These are phyloP conservation scores for Pythium scleroteichum DNA, from an alignment of 352 stramenopile genomes.

Conservation along the genomic window DNA sequence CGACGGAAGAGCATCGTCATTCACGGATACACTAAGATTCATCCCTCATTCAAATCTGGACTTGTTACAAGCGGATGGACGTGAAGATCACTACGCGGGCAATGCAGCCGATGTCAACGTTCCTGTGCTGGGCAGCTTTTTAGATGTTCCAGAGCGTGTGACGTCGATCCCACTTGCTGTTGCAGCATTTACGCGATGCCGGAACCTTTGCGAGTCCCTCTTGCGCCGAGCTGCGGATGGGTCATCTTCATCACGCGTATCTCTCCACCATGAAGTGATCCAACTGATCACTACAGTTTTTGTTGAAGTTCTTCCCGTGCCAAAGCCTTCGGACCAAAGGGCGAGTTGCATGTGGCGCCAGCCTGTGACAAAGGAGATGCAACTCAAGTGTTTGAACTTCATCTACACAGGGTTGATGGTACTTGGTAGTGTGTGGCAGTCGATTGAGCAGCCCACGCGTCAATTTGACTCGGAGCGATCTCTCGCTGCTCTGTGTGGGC, in stretches of 20 bases:
- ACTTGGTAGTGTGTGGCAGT: conserved; percentile 85
- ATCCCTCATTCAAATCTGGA: conserved; percentile 60
- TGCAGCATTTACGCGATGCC: conserved; percentile 78
- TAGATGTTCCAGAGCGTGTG: conserved; percentile 84
- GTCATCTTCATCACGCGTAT: conserved; percentile 89
- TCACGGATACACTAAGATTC: conserved; percentile 46
- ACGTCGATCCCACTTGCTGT: conserved; percentile 74
- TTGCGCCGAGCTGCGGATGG: conserved; percentile 79
- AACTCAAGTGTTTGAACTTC: conserved; percentile 75
- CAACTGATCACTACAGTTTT: conserved; percentile 82
- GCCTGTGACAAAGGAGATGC: conserved; percentile 71
- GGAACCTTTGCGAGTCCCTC: conserved; percentile 75
- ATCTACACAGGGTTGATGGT: conserved; percentile 82
- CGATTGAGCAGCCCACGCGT: conserved; percentile 84
- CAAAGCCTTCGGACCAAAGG: conserved; percentile 29
- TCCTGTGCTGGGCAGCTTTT: conserved; percentile 73
- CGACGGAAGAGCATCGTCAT: conserved; percentile 14
- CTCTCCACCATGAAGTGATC: conserved; percentile 88
- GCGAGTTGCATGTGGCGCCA: conserved; percentile 72
- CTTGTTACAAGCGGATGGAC: conserved; percentile 50
- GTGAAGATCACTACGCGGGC: conserved; percentile 78
- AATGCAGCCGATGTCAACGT: conserved; percentile 65
- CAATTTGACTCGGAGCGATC: conserved; percentile 87
- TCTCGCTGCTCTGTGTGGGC: conserved; percentile 71
- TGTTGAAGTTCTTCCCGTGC: conserved; percentile 83